Conservation (phyloP, 2,329 filamentous ascomycete genomes). For the Achaetomium macrosporum region DNA sequence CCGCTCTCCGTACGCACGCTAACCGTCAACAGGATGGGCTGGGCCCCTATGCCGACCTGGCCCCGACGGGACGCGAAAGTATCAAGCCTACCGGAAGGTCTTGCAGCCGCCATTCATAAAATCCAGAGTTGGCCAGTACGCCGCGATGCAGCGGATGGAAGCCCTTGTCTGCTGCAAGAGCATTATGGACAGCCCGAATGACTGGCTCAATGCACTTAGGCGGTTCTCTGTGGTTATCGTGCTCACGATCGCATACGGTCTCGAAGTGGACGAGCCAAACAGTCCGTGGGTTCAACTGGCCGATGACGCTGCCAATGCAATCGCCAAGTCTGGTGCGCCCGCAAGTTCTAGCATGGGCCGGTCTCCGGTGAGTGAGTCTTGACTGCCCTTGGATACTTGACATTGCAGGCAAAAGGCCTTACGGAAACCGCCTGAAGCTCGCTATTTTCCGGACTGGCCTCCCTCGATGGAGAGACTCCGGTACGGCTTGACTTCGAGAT, state of each 20-base stretch:
- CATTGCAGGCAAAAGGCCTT: too few relatives aligned
- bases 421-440: conserved; percentile 11
- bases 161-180: conserved; percentile 21
- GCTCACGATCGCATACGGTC: conserved; percentile 24
- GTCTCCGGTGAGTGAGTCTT: conserved; percentile 24
- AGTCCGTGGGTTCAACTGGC: conserved; percentile 25
- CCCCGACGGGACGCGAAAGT: conserved; percentile 35
- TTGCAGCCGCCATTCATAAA: conserved; percentile 37
- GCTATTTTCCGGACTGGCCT: conserved; percentile 24
- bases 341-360: conserved; percentile 26
- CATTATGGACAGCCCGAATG: conserved; percentile 19
- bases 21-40: conserved; percentile 31
- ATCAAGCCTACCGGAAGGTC: conserved; percentile 36
- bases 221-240: conserved; percentile 24
- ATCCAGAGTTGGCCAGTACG: conserved; percentile 24
- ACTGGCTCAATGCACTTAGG: conserved; percentile 21
- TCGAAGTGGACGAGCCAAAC: conserved; percentile 20
- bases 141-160: conserved; percentile 18
- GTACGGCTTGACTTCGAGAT: conserved; percentile 22
- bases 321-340: conserved; percentile 25
- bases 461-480: conserved; percentile 27
- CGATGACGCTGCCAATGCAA: conserved; percentile 20
- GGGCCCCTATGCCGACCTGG: conserved; percentile 40
- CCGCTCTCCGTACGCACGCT: not conserved
- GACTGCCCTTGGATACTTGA: too few relatives aligned